Conservation (phyloP, 2,329 filamentous ascomycete genomes). For the Hypoxylon sp. region DNA sequence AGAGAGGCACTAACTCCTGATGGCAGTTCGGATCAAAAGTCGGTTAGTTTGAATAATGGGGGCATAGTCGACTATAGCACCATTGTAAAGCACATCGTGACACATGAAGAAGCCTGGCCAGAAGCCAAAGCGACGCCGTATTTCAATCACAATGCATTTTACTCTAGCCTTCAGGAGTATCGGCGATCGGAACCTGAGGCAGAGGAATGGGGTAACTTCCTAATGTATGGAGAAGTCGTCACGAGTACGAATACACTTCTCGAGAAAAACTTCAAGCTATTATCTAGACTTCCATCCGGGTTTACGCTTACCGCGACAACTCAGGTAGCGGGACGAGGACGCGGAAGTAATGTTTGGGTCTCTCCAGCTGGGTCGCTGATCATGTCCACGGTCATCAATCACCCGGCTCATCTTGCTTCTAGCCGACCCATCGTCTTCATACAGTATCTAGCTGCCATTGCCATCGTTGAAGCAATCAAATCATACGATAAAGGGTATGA, state of each 20-base stretch:
- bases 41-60: slow-evolving; percentile 58
- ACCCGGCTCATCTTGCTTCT: slow-evolving; percentile 79
- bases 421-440: slow-evolving; percentile 90
- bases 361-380: slow-evolving; percentile 88
- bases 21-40: slow-evolving; percentile 52
- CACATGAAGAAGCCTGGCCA: slow-evolving; percentile 79
- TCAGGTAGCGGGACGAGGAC: slow-evolving; percentile 88
- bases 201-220: slow-evolving; percentile 78
- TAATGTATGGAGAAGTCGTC: slow-evolving; percentile 92
- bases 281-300: slow-evolving; percentile 84
- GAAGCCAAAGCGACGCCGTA: slow-evolving; percentile 81
- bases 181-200: slow-evolving; percentile 70
- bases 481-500: slow-evolving; percentile 83
- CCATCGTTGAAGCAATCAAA: slow-evolving; percentile 86
- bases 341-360: slow-evolving; percentile 95
- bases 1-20: slow-evolving; percentile 64
- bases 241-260: slow-evolving; percentile 95
- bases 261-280: slow-evolving; percentile 87
- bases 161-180: slow-evolving; percentile 77
- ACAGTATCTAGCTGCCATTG: slow-evolving; percentile 92
- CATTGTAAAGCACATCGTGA: slow-evolving; percentile 79
- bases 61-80: slow-evolving; percentile 81
- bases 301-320: slow-evolving; percentile 90
- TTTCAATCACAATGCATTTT: slow-evolving; percentile 89
- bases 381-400: slow-evolving; percentile 89